Evolutionary conservation across 2,329 filamentous ascomycete species (phyloP), one percentile per base, ranked within the genome.

Genomic region (Pyricularia sp.): DNA sequence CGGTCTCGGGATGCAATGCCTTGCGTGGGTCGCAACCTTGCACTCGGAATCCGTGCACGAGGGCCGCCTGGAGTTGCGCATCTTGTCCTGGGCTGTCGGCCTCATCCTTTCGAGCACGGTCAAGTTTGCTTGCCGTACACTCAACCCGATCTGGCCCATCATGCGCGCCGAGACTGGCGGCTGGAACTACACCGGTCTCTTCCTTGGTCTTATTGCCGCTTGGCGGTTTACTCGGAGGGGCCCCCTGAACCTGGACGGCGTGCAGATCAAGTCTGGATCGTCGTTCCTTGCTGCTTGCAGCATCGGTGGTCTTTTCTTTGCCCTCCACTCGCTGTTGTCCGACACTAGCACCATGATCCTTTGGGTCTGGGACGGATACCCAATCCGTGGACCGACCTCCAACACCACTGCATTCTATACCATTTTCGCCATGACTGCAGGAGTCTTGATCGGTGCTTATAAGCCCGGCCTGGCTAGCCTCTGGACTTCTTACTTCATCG

Each of bases 341-440:
- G 95, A 99, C 77, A 97, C 94, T 0, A 98, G 95, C 81, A 99
- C 95, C 68, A 98, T 99, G 93, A 97, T 98, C 69, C 85, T 94
- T 20, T 99, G 95, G 95, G 93, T 93, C 2, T 99, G 95, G 95
- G 93, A 97, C 74, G 95, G 95, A 7, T 99, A 92, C 75, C 95
- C 95, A 17, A 87, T 98, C 59, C 88, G 91, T 66, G 95, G 95
- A 7, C 95, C 95, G 2, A 87, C 95, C 66, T 88, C 93, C 71
- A 93, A 90, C 65, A 93, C 93, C n/a, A 93, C 98, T 75, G 95
- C 94, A 68, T 93, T 92, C 74, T 87, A 90, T 77, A 97, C 59
- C 1, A 87, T 97, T 68, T 85, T 92, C 68, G 90, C 90, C 70
- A 99, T 99, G 95, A 92, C 92, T 31, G 81, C 84, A 59, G 95